phyloP scores from a whole-genome alignment of 1,284 basidiomycete species.

The Ustilago nuda region DNA sequence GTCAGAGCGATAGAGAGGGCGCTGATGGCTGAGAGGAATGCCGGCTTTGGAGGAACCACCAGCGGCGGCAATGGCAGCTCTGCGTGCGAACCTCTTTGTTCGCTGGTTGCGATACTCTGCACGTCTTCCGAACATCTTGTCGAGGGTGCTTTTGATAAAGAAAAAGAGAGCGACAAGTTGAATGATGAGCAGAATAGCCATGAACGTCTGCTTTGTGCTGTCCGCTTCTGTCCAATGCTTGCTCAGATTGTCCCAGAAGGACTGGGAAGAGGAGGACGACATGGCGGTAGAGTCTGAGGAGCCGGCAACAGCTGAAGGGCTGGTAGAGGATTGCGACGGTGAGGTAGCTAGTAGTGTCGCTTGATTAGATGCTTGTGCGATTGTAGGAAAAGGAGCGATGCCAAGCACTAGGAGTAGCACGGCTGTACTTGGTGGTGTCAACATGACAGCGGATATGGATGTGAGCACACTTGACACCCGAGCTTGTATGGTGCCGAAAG shows the following conservation, averaged over 20 bases:
- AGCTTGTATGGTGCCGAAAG: slow-evolving; percentile 17
- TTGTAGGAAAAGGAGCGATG: neutral
- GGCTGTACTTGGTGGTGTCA: neutral
- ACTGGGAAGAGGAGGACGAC: slow-evolving; percentile 15
- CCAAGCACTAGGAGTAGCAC: slow-evolving; percentile 5
- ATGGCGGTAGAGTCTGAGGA: slow-evolving; percentile 12
- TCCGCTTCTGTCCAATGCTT: slow-evolving; percentile 47
- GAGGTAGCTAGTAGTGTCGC: neutral
- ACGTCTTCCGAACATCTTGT: slow-evolving; percentile 46
- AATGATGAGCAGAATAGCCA: slow-evolving; percentile 45
- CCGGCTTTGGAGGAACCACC: slow-evolving; percentile 35
- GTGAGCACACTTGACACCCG: slow-evolving; percentile 17
- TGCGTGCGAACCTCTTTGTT: slow-evolving; percentile 41
- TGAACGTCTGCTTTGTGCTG: slow-evolving; percentile 50
- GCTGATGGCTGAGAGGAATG: slow-evolving; percentile 47
- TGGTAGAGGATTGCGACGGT: neutral
- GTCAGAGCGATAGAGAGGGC: slow-evolving; percentile 41
- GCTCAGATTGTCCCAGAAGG: slow-evolving; percentile 36
- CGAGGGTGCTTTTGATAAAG: slow-evolving; percentile 44
- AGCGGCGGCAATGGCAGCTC: slow-evolving; percentile 44
- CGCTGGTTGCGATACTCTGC: slow-evolving; percentile 49
- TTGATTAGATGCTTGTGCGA: slow-evolving; percentile 11
- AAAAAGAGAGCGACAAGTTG: slow-evolving; percentile 36
- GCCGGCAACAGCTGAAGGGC: neutral
- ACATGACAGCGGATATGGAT: slow-evolving; percentile 1